Evolutionary conservation across 2,329 filamentous ascomycete genomes (phyloP), one percentile per base, ranked within the genome.

Genomic region (Ceratocystis lukuohia): DNA sequence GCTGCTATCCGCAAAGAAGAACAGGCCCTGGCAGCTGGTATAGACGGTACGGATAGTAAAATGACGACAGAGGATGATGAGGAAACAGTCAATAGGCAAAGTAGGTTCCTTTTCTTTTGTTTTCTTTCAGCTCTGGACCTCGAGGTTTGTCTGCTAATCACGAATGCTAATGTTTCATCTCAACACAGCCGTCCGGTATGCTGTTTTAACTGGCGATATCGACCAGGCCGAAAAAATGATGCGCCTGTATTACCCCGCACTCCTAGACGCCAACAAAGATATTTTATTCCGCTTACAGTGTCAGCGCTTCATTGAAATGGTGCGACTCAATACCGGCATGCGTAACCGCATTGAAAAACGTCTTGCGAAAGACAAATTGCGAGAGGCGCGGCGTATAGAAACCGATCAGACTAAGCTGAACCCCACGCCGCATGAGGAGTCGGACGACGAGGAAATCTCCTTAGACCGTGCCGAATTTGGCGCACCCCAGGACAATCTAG

Each of bases 281-380:
- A 91, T 96, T 17, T 86, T 92, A 73, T 97, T 99, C 76, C 88
- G 87, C 67, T 79, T 99, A 62, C 85, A 88, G 70, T 96, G 92
- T 73, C 86, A 91, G 68, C 95, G 94, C 73, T 96, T 97, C 74
- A 87, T 97, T 68, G 94, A 99, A 75, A 93, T 99, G 87, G 91
- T 96, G 71, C 84, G 88, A 50, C 83, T 82, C 67, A 86, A 86
- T 45, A 85, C 87, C 8, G 44, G 3, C 7, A 25, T 45, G 7
- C 65, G 65, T 1, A 22, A 57, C 10, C 17, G 12, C 8, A 75
- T 71, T 69, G 74, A 71, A 74, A 73, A 80, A 69, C 74, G 12
- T 28, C 15, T n/a, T 20, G 20, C 56, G 15, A 37, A 7, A 37
- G 22, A 30, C 56, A 59, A 30, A n/a, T 37, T 28, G 6, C 56